phyloP scores from a whole-genome alignment of 208 protist genomes.

The Phytomonas francai region DNA sequence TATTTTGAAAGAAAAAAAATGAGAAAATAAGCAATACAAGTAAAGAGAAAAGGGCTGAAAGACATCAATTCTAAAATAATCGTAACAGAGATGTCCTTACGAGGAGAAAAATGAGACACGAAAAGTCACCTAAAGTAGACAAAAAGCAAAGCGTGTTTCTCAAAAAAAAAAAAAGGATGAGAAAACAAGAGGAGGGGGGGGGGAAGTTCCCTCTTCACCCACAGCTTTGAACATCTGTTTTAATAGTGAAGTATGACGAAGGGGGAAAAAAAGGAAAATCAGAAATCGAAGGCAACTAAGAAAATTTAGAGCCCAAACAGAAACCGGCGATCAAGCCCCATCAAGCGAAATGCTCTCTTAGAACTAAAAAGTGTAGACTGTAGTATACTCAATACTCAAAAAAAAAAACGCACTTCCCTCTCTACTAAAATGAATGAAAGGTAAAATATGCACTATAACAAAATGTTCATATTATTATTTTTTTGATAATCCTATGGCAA shows the following conservation, averaged over 20 bases:
- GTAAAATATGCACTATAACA: neutral
- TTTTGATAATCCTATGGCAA: neutral
- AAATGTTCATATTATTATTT: neutral
- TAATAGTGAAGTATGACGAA: conserved; percentile 9
- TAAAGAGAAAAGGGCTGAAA: conserved; percentile 1
- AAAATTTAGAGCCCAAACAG: neutral
- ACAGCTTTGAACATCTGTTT: neutral
- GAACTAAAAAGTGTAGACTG: neutral
- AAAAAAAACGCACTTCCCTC: conserved; percentile 6
- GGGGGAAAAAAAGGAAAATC: conserved; percentile 9
- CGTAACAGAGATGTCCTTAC: neutral
- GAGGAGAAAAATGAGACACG: conserved; percentile 1
- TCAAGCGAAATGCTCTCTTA: neutral
- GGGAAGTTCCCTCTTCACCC: neutral
- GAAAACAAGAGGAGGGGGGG: conserved; percentile 3
- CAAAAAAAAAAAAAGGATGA: conserved; percentile 14
- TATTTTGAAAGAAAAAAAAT: conserved; percentile 3
- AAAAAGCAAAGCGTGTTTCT: conserved; percentile 10
- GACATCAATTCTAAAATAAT: neutral
- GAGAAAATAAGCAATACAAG: conserved; percentile 1
- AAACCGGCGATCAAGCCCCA: neutral
- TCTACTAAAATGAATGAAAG: neutral
- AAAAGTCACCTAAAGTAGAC: neutral
- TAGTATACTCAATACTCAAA: conserved; percentile 1
- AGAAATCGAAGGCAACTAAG: conserved; percentile 10